Percentiles rank a stretch among this genome's conserved stretches.
Conservation (phyloP, 108 stramenopile species). For the Discostella stelligeroides region DNA sequence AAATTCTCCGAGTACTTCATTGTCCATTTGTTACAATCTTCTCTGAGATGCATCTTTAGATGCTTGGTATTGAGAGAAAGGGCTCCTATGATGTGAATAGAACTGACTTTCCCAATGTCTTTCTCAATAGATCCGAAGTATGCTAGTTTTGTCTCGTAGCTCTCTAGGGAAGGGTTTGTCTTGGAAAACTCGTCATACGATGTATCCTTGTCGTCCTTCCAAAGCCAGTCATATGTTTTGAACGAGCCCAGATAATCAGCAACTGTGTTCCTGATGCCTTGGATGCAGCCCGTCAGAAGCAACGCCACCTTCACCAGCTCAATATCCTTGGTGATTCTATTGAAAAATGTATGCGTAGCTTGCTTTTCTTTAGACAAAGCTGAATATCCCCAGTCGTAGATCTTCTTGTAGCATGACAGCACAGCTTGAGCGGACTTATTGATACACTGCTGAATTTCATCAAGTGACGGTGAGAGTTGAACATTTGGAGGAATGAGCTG, state of each 20-base stretch:
- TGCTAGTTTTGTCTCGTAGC: conserved; percentile 74
- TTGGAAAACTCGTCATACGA: conserved; percentile 75
- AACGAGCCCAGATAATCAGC: conserved; percentile 79
- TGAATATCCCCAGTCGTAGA: conserved; percentile 64
- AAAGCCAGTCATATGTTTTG: conserved; percentile 83
- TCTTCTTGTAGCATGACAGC: conserved; percentile 84
- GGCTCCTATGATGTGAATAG: conserved; percentile 88
- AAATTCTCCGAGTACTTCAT: conserved; percentile 61
- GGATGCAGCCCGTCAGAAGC: conserved; percentile 89
- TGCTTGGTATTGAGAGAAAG: conserved; percentile 80
- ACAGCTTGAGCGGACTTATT: conserved; percentile 87
- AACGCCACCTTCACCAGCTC: conserved; percentile 88
- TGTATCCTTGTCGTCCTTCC: conserved; percentile 86
- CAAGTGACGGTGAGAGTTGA: conserved; percentile 76
- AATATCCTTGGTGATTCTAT: conserved; percentile 89
- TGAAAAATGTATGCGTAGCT: conserved; percentile 75
- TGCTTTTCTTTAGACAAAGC: conserved; percentile 37
- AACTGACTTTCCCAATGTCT: conserved; percentile 71
- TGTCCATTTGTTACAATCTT: conserved; percentile 84
- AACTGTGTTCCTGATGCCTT: conserved; percentile 88
- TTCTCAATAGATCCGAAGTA: conserved; percentile 63
- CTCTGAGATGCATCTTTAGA: conserved; percentile 70
- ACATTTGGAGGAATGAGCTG: conserved; percentile 81
- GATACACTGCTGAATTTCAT: conserved; percentile 88
- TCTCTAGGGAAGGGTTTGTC: conserved; percentile 74